Base-by-base conservation (phyloP, 148 eudicot genomes). In the Rhododendron ferrugineum region DNA sequence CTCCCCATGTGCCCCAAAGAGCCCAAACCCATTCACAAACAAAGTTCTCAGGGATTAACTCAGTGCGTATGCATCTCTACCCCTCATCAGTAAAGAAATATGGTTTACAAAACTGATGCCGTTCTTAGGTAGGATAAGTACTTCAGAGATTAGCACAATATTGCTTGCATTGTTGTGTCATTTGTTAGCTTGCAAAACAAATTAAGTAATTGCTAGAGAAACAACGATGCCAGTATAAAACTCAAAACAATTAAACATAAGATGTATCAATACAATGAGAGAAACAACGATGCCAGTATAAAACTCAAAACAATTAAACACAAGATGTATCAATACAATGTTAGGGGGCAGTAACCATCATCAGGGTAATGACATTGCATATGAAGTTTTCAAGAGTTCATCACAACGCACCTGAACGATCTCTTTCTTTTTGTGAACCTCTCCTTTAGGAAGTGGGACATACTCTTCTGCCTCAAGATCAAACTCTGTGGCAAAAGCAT, bases 391-490 rank as follows among this genome's bases (percentile, higher is more conserved):
- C 22, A 28, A 58, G 68, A 16, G 16, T 66, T 9, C 14, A n/a
- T 10, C 30, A 10, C 30, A 64, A 2, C 91, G 88, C 66, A 97
- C 99, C 97, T 97, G 99, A 78, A 97, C 99, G 78, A 97, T 95
- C 90, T 97, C 98, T 92, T 97, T 95, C 91, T 94, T 95, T 86
- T 97, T 97, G 89, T 95, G 98, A 90, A 97, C 99, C 90, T 97
- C 99, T 89, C 99, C 98, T 88, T 97, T 97, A 40, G 99, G 99
- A 86, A 97, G 98, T 30, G 99, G 98, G 73, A 97, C 99, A 89
- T 97, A 97, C 85, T 97, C 99, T 90, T 95, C 98, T 58, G 98
- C 99, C 92, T 97, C 99, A 18, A 97, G 98, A 90, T 97, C 98
- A 79, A 97, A 97, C 85, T 97, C 99, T 36, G 99, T 95, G 42